Base-by-base conservation (phyloP, 1,284 basidiomycete species). In the Takashimella tepidaria region DNA sequence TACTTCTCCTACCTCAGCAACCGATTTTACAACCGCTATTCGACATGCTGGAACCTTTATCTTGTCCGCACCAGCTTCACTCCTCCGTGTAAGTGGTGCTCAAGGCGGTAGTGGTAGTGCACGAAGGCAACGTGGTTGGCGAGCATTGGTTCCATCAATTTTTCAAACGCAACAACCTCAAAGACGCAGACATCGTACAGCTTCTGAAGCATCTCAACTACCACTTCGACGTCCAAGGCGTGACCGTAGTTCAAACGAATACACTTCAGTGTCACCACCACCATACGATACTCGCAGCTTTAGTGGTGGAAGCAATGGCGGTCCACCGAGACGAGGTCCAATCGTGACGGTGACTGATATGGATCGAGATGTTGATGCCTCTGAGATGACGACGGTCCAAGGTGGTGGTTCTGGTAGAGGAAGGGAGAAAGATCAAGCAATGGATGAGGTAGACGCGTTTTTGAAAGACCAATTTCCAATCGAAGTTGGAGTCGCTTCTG, bases 81-180 rank as follows among this genome's bases (percentile, higher is more conserved):
- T 73, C 6, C 58, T 69, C 13, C 31, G 26, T 16, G 31, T 51
- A 41, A 49, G 54, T 16, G 56, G 59, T 43, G n/a, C n/a, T n/a
- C n/a, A n/a, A n/a, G n/a, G n/a, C n/a, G n/a, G n/a, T n/a, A n/a
- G n/a, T n/a, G n/a, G n/a, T n/a, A n/a, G n/a, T n/a, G n/a, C n/a
- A n/a, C n/a, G n/a, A n/a, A 21, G 53, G 19, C 23, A 54, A 12
- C 62, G 56, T 21, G 72, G 71, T 1, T 58, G 73, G 48, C 61
- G 73, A 13, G 73, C 71, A 57, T 74, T 75, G 55, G 62, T 73
- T 8, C 73, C 73, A 5, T 68, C 73, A 5, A 72, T 73, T 53
- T 64, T 67, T 41, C 68, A 68, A n/a, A 41, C 57, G 27, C 55
- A 41, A 23, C 56, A 50, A 11, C n/a, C n/a, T n/a, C n/a, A n/a